phyloP scores from a whole-genome alignment of 2,329 filamentous ascomycete species.

The Gnomoniopsis smithogilvyi region DNA sequence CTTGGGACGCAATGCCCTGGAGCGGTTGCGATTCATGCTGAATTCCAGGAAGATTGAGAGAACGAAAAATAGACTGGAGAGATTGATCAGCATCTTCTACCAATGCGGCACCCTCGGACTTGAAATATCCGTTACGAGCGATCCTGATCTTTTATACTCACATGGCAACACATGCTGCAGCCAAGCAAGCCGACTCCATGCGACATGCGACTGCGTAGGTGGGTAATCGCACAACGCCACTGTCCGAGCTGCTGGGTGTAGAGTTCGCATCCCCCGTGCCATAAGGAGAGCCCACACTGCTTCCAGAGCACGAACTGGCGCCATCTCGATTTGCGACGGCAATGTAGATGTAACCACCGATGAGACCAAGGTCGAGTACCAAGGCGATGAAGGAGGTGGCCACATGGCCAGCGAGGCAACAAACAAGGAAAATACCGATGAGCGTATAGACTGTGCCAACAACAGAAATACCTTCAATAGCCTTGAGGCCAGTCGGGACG shows the following conservation, averaged over 20 bases:
- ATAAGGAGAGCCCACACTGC: constrained; percentile 50
- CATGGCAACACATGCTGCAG: constrained; percentile 61
- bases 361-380: constrained; percentile 60
- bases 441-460: constrained; percentile 61
- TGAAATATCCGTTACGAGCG: no score
- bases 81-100: neutral
- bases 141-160: no score
- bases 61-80: constrained; percentile 57
- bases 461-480: constrained; percentile 62
- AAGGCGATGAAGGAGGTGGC: constrained; percentile 62
- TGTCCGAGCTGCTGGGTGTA: constrained; percentile 37
- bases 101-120: no score
- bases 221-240: constrained; percentile 29
- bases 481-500: constrained; percentile 55
- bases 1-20: constrained; percentile 5
- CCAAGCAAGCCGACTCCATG: constrained; percentile 61
- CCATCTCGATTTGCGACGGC: constrained; percentile 61
- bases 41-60: constrained; percentile 57
- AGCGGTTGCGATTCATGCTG: constrained; percentile 9
- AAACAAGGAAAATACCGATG: constrained; percentile 58
- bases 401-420: constrained; percentile 60
- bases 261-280: constrained; percentile 47
- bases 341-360: constrained; percentile 62
- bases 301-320: constrained; percentile 51
- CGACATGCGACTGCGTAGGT: constrained; percentile 43